Conservation (phyloP, 2,329 filamentous ascomycete species). For the Trichophyton benhamiae region DNA sequence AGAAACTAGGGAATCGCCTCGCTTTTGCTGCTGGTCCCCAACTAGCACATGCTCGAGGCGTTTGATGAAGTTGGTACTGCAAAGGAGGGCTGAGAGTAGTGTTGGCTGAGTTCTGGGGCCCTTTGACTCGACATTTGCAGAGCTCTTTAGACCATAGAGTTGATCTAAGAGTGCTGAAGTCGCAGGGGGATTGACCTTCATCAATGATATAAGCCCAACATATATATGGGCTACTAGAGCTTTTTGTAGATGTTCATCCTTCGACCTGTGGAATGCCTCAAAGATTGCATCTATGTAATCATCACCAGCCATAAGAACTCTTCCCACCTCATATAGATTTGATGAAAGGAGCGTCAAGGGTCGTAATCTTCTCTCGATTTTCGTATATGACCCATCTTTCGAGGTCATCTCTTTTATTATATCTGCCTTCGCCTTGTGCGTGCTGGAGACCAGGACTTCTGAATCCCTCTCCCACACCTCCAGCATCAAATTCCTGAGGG, state of each 20-base stretch:
- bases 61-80: slow-evolving; percentile 59
- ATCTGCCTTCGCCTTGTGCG: slow-evolving; percentile 26
- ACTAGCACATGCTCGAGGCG: slow-evolving; percentile 28
- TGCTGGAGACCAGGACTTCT: slow-evolving; percentile 22
- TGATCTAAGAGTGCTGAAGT: slow-evolving; percentile 68
- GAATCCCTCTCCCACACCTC: slow-evolving; percentile 33
- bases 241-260: slow-evolving; percentile 50
- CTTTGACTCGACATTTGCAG: slow-evolving; percentile 49
- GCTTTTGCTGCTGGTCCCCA: slow-evolving; percentile 24
- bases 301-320: slow-evolving; percentile 65
- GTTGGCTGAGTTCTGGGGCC: slow-evolving; percentile 37
- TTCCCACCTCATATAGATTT: slow-evolving; percentile 34
- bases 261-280: slow-evolving; percentile 42
- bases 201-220: slow-evolving; percentile 58
- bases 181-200: slow-evolving; percentile 54
- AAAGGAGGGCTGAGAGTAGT: slow-evolving; percentile 70
- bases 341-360: slow-evolving; percentile 30
- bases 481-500: slow-evolving; percentile 42
- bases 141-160: slow-evolving; percentile 64
- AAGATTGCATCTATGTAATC: slow-evolving; percentile 71
- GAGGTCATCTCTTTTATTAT: slow-evolving; percentile 23
- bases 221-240: slow-evolving; percentile 62
- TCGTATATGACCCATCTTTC: slow-evolving; percentile 10
- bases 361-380: slow-evolving; percentile 21
- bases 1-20: slow-evolving; percentile 30